Percentiles rank a stretch among this genome's conserved stretches.
These are phyloP conservation scores for Leccinellum luteum DNA, from an alignment of 768 basidiomycete genomes.

Conservation along the genomic window DNA sequence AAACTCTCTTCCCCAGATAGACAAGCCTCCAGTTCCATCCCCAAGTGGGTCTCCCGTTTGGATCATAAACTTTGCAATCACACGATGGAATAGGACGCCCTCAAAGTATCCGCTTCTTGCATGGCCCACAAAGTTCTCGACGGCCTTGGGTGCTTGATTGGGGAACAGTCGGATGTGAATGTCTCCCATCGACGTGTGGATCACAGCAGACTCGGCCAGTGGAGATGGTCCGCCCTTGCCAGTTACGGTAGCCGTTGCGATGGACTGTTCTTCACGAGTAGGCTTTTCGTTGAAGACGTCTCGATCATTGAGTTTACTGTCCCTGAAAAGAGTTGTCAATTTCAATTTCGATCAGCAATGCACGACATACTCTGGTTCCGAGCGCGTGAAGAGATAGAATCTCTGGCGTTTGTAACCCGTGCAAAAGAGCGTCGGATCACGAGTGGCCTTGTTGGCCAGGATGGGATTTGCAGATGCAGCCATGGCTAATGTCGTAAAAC, in stretches of 20 bases:
- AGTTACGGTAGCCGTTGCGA: conserved; percentile 60
- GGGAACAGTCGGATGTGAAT: conserved; percentile 90
- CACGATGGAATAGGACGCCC: conserved; percentile 91
- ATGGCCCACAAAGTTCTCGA: conserved; percentile 97
- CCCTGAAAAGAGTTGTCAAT: conserved; percentile 42
- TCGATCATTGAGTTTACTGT: conserved; percentile 83
- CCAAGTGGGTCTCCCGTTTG: conserved; percentile 96
- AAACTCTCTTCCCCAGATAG: conserved; percentile 88
- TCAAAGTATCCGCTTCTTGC: conserved; percentile 89
- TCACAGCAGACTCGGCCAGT: conserved; percentile 76
- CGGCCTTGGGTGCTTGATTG: conserved; percentile 87
- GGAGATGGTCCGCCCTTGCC: conserved; percentile 60
- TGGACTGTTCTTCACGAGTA: conserved; percentile 91
- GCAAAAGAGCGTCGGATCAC: conserved; percentile 91
- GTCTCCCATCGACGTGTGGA: conserved; percentile 95
- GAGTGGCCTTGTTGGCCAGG: conserved; percentile 74
- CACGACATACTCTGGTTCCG: conserved; percentile 77
- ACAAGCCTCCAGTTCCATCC: conserved; percentile 88
- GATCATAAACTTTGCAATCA: conserved; percentile 98
- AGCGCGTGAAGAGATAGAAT: conserved; percentile 93
- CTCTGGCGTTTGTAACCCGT: conserved; percentile 91
- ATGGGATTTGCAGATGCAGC: conserved; percentile 95
- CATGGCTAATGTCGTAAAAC: conserved; percentile 86
- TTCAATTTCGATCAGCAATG: neutral
- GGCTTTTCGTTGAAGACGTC: conserved; percentile 99